Evolutionary conservation across 1,139 yeast species (phyloP), one percentile per base, ranked within the genome.

Genomic region (Candida sojae): DNA sequence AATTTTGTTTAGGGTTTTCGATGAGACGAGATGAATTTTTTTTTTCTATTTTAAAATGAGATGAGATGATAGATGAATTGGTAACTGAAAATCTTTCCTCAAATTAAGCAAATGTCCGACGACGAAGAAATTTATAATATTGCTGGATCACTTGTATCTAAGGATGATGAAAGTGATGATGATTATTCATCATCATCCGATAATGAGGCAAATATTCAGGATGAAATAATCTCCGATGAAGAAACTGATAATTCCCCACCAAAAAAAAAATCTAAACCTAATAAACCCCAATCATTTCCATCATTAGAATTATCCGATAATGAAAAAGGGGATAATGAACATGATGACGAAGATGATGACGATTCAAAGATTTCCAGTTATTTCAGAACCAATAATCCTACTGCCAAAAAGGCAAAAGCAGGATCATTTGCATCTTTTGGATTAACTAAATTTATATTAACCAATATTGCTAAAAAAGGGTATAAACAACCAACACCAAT

Each of bases 401-500:
- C 51, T 21, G 83, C 79, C 29, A 81, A 83, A 51, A 83, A 85
- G 59, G 86, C 86, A 48, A 89, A 88, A 64, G 83, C 82, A 50
- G 96, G 96, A 40, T 80, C 96, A 34, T 92, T 92, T 73, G 90
- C 90, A 6, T 87, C 96, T 39, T 86, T 93, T 71, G 99, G 98
- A 2, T 75, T 95, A 47, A 86, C 96, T 25, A 87, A 86, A 60
- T 74, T 79, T 49, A 66, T 92, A 11, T 66, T 91, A 48, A 68
- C 75, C 37, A 93, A 91, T 59, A 87, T 95, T 48, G 66, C 83
- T 48, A 84, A 83, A 54, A 92, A 90, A 63, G 99, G 99, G 0
- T 95, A 84, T 71, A 86, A 84, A 58, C 96, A 88, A 57, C 99
- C 99, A 8, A 95, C 99, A 0, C 99, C 99, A 1, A 95, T 95